Base-by-base conservation (phyloP, 495 filamentous ascomycete genomes). In the Aspergillus homomorphus region DNA sequence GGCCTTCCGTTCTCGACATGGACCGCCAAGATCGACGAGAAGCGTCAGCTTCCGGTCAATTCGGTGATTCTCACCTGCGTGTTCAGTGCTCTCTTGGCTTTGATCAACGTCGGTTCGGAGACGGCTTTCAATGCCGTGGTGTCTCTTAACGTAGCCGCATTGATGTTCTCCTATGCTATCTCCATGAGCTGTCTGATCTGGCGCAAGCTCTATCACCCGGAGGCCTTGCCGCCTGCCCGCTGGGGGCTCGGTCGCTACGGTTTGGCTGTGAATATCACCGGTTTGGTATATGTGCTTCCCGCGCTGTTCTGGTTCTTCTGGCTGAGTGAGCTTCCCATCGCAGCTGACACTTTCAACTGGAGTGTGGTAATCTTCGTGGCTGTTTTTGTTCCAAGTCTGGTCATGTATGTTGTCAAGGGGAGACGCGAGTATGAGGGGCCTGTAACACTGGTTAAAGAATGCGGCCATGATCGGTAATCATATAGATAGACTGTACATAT, bases 81-180 rank as follows among this genome's bases (percentile, higher is more conserved):
- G 1, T 66, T 68, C 43, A 51, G 48, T 24, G 21, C 23, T 3
- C 59, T 61, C 0, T 55, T 68, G 19, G 61, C 61, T 3, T 46
- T 63, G 10, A 66, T 66, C 49, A 66, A 66, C 51, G 59, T 88
- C 53, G 84, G 82, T 20, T 83, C 80, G 1, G 55, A 70, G 4
- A 74, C 77, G 1, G 84, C 82, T 10, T 80, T 87, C 62, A 81
- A 84, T 65, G 77, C 78, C 28, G 75, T 85, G 22, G 70, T 78
- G 28, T 83, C 76, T 1, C 62, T 82, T 0, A 68, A 72, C 12
- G 68, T 79, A 7, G 71, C 66, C 9, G 73, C 76, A 0, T 61
- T 80, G 14, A 67, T 76, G 33, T 62, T 64, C 21, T 69, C 77
- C 24, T 79, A 78, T 45, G 71, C 71, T 0, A 60, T 70, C 33